These are phyloP conservation scores for Lactifluus rugatus DNA, from an alignment of 768 basidiomycete species.

Conservation along the genomic window DNA sequence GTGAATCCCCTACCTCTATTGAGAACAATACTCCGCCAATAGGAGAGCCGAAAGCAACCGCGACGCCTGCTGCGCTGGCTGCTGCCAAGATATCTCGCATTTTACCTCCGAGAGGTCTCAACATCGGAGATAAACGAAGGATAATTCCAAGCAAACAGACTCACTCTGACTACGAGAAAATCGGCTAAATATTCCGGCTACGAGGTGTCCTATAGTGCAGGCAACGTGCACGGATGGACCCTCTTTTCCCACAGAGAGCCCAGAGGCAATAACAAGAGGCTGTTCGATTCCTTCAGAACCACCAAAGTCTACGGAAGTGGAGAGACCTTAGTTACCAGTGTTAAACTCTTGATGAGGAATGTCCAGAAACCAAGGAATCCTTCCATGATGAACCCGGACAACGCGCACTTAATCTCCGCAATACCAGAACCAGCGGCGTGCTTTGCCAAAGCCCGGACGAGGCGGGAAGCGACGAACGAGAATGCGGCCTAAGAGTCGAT, in stretches of 20 bases:
- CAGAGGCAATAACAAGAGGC: conserved; percentile 96
- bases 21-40: conserved; percentile 98
- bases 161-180: conserved; percentile 85
- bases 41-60: conserved; percentile 96
- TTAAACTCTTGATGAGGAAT: conserved; percentile 87
- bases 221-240: conserved; percentile 98
- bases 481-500: conserved; percentile 53
- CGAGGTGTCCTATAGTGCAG: conserved; percentile 82
- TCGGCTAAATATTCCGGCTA: conserved; percentile 74
- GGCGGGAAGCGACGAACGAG: conserved; percentile 77
- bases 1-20: conserved; percentile 63
- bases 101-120: conserved; percentile 39
- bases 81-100: conserved; percentile 90
- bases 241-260: conserved; percentile 95
- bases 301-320: neutral
- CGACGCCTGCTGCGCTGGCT: conserved; percentile 94
- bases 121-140: conserved; percentile 5
- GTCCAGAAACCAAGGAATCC: conserved; percentile 87
- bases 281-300: conserved; percentile 27
- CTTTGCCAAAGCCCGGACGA: conserved; percentile 81
- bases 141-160: conserved; percentile 21
- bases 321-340: conserved; percentile 52
- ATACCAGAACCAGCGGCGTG: conserved; percentile 98
- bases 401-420: conserved; percentile 96
- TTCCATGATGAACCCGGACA: conserved; percentile 96